Conservation (phyloP, 768 basidiomycete species). For the Coprinopsis marcescibilis region DNA sequence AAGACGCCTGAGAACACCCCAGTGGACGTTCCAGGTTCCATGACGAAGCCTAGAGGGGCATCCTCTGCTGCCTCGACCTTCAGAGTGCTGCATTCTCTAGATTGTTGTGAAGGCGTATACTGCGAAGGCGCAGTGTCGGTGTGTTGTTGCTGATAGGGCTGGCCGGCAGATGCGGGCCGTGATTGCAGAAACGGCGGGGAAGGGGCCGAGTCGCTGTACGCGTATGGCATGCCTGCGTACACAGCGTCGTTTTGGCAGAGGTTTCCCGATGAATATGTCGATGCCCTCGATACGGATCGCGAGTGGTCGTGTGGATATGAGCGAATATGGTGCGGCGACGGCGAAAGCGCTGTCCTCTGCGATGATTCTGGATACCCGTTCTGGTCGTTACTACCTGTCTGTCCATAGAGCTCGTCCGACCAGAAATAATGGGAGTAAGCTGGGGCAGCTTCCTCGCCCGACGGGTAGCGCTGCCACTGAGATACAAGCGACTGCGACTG, state of each 20-base stretch:
- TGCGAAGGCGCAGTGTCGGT: background rate
- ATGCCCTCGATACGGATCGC: constrained; percentile 2
- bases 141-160: background rate
- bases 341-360: background rate
- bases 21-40: constrained; percentile 4
- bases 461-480: background rate
- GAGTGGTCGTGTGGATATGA: background rate
- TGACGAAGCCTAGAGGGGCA: constrained; percentile 3
- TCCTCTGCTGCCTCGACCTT: constrained; percentile 1
- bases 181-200: background rate
- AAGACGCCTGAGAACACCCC: background rate
- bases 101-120: background rate
- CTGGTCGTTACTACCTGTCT: background rate
- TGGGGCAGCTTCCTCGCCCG: constrained; percentile 2
- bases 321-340: background rate
- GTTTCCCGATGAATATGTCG: background rate
- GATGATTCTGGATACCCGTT: background rate
- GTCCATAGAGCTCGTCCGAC: background rate
- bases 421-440: background rate
- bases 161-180: constrained; percentile 5
- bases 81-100: background rate
- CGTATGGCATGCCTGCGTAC: background rate
- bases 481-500: background rate
- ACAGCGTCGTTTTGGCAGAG: constrained; percentile 2
- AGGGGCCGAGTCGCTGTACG: background rate